Evolutionary conservation across 75 land plant species (phyloP), one percentile per base, ranked within the genome.

Genomic region (Ceratopteris richardii): DNA sequence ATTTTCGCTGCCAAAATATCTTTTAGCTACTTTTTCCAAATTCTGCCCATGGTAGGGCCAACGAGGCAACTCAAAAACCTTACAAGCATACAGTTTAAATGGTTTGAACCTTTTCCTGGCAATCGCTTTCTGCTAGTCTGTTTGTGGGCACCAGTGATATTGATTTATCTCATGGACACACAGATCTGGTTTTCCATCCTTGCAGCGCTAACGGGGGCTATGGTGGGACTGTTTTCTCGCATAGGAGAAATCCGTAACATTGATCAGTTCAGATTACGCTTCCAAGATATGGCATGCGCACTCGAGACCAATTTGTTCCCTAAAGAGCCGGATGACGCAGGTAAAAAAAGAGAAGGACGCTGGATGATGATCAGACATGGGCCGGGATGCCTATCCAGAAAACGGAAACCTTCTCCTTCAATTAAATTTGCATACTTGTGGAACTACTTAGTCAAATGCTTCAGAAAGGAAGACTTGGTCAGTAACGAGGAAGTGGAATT

Each of bases 21-120:
- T 3, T 87, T 87, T 54, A 83, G 87, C 54, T 87, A 80, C 62
- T 83, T 72, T 72, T 47, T 87, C 39, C 86, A 87, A 66, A 76
- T 87, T 47, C 74, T 58, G 55, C 91, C 91, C 12, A 61, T 87
- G 81, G 61, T 78, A 17, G 64, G 22, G 1, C 88, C 91, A 26
- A 77, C 87, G 0, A 75, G 69, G 53, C 59, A 57, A 0, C 48
- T 83, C 31, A 23, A 76, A 41, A 21, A 53, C 0, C 26, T 82
- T 25, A 54, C 27, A 9, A 24, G 39, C 16, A 46, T 83, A 16
- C 26, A 63, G 0, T 75, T 74, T 51, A 47, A 57, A 42, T 87
- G 87, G 91, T 78, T 77, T 29, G 63, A 80, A 52, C 66, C 82
- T 36, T 80, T 83, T 29, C 27, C n/a, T 0, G 2, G 58, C 36